phyloP scores from a whole-genome alignment of 2,329 filamentous ascomycete genomes.

The Phialocephala subalpina region DNA sequence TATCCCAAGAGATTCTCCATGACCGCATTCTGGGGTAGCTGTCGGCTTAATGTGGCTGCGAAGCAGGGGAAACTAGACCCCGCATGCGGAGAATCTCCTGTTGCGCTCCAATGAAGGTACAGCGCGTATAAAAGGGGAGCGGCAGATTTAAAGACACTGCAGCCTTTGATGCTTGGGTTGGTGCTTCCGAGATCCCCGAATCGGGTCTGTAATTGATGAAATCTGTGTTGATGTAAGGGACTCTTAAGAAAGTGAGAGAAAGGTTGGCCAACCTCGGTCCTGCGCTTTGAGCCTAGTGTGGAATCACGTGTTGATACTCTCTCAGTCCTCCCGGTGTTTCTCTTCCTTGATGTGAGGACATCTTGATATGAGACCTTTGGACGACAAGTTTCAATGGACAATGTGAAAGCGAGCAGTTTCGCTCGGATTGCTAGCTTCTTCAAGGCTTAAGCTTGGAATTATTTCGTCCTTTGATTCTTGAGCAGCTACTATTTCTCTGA shows the following conservation, averaged over 20 bases:
- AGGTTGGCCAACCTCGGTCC: not conserved
- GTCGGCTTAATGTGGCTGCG: slow-evolving; percentile 1
- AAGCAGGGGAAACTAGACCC: not conserved
- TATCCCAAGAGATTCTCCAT: not conserved
- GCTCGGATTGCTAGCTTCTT: too few species aligned
- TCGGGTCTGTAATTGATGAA: not conserved
- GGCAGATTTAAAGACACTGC: not conserved
- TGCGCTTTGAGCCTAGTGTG: not conserved
- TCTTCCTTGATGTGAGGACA: too few species aligned
- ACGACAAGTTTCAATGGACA: too few species aligned
- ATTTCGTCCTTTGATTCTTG: too few species aligned
- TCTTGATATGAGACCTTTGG: too few species aligned
- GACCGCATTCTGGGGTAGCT: not conserved
- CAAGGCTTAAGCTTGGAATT: too few species aligned
- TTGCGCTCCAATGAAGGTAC: not conserved
- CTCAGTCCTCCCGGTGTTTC: too few species aligned
- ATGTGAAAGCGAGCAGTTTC: too few species aligned
- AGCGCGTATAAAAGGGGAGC: not conserved
- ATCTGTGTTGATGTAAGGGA: too few species aligned
- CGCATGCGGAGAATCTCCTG: not conserved
- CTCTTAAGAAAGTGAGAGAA: not conserved
- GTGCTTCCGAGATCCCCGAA: not conserved
- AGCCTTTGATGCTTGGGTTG: not conserved
- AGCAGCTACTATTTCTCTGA: too few species aligned
- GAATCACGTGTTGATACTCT: not conserved